phyloP scores from a whole-genome alignment of 1,139 yeast genomes.

The Suhomyces guaymorum region DNA sequence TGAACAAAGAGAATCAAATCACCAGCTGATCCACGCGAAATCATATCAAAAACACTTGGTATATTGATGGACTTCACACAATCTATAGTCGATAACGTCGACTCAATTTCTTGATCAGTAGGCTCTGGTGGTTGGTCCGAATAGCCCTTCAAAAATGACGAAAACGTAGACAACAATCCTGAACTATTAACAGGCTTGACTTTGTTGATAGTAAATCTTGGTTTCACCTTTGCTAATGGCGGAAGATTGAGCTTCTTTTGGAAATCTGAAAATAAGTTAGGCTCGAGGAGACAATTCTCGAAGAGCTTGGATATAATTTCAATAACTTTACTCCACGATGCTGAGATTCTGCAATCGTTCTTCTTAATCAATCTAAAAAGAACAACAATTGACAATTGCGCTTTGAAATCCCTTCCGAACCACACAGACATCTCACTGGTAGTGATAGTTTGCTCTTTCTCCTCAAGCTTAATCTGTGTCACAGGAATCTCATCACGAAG shows the following conservation, averaged over 20 bases:
- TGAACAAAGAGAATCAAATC: slow-evolving; percentile 22
- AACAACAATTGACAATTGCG: slow-evolving; percentile 85
- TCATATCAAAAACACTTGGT: slow-evolving; percentile 47
- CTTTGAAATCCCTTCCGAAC: slow-evolving; percentile 89
- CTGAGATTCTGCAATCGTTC: slow-evolving; percentile 49
- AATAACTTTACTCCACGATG: slow-evolving; percentile 63
- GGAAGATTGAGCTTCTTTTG: slow-evolving; percentile 56
- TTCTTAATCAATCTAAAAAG: slow-evolving; percentile 74
- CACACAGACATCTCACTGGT: slow-evolving; percentile 81
- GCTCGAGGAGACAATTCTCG: slow-evolving; percentile 70
- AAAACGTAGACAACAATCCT: slow-evolving; percentile 83
- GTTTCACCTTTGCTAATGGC: slow-evolving; percentile 60
- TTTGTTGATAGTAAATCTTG: slow-evolving; percentile 64
- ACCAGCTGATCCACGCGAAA: slow-evolving; percentile 34
- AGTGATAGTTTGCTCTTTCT: slow-evolving; percentile 56
- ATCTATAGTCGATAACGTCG: slow-evolving; percentile 78
- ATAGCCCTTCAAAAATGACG: slow-evolving; percentile 86
- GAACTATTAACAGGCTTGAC: slow-evolving; percentile 62
- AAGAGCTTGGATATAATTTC: slow-evolving; percentile 64
- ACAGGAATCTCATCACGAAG: slow-evolving; percentile 49
- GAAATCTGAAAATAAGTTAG: slow-evolving; percentile 65
- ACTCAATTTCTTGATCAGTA: slow-evolving; percentile 85
- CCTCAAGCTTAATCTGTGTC: slow-evolving; percentile 50
- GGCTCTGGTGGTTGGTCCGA: slow-evolving; percentile 90
- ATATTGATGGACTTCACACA: slow-evolving; percentile 73